Percentiles rank a stretch among this genome's conserved stretches.
These are phyloP conservation scores for Phaeosphaeriaceae sp. DNA, from an alignment of 2,329 filamentous ascomycete genomes.

Conservation along the genomic window DNA sequence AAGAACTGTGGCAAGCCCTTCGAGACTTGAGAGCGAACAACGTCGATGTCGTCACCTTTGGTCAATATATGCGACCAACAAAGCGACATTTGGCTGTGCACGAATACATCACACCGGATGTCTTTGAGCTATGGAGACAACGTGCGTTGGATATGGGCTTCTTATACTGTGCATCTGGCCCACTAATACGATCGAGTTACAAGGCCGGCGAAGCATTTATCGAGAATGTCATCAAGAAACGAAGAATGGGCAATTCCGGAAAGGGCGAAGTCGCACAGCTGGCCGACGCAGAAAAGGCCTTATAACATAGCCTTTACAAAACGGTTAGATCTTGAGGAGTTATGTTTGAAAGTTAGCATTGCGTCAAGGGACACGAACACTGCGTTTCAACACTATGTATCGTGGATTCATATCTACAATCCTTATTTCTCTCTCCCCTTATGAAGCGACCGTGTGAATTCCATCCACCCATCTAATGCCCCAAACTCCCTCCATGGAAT, in stretches of 20 bases:
- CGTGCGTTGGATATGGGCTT: constrained; percentile 94
- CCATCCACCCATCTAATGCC: too few relatives aligned
- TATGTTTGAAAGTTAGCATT: too few relatives aligned
- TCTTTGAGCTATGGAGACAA: constrained; percentile 90
- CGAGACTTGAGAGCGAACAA: constrained; percentile 77
- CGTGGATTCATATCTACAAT: too few relatives aligned
- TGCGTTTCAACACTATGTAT: too few relatives aligned
- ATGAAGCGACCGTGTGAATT: too few relatives aligned
- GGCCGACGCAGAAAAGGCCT: neutral
- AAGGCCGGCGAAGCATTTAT: constrained; percentile 99
- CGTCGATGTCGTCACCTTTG: constrained; percentile 96
- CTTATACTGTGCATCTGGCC: constrained; percentile 93
- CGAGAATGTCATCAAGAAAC: constrained; percentile 93
- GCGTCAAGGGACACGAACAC: too few relatives aligned
- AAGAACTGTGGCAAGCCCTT: constrained; percentile 80
- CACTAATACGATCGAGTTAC: constrained; percentile 91
- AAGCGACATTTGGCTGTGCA: constrained; percentile 98
- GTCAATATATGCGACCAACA: constrained; percentile 99
- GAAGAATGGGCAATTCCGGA: constrained; percentile 22
- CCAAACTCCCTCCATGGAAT: too few relatives aligned
- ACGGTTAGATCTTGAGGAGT: too few relatives aligned
- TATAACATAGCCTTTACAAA: too few relatives aligned
- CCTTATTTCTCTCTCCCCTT: too few relatives aligned
- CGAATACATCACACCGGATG: constrained; percentile 89
- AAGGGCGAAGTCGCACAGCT: constrained; percentile 14